A percentile compares a stretch with the other conserved stretches of the same genome.
These are phyloP conservation scores for Cutaneotrichosporon curvatum DNA, from an alignment of 1,284 basidiomycete species.

Conservation along the genomic window DNA sequence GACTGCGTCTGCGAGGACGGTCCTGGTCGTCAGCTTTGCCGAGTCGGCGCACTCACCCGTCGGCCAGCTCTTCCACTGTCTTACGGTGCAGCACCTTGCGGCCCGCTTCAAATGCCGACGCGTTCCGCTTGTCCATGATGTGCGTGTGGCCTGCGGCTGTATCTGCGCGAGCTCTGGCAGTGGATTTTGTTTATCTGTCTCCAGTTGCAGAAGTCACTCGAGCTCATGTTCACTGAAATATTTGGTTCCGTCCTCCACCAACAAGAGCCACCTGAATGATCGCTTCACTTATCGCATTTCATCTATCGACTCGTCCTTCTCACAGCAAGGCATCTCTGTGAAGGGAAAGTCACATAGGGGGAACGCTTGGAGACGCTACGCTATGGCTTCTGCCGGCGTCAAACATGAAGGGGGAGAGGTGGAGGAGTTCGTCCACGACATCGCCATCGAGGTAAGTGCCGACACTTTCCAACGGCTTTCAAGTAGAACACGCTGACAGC, in stretches of 20 bases:
- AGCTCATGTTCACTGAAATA: slow-evolving; percentile 1
- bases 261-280: too few relatives aligned
- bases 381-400: too few relatives aligned
- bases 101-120: slow-evolving; percentile 11
- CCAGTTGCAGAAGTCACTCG: too few relatives aligned
- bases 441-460: slow-evolving; percentile 55
- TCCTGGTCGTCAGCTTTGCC: slow-evolving; percentile 1
- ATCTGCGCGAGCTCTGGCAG: too few relatives aligned
- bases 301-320: too few relatives aligned
- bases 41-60: slow-evolving; percentile 14
- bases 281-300: too few relatives aligned
- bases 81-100: slow-evolving; percentile 24
- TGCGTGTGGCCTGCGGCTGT: background rate
- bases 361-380: too few relatives aligned
- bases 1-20: background rate
- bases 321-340: too few relatives aligned
- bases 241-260: slow-evolving; percentile 4
- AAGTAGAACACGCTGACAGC: slow-evolving; percentile 25
- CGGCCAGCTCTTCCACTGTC: slow-evolving; percentile 12
- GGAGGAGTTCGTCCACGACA: slow-evolving; percentile 61
- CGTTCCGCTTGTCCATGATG: slow-evolving; percentile 7
- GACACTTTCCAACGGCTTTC: too few relatives aligned
- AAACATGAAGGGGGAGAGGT: slow-evolving; percentile 8
- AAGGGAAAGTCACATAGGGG: too few relatives aligned
- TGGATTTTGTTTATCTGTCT: too few relatives aligned